Conservation (phyloP, 1,139 yeast genomes). For the Pichia sp. region DNA sequence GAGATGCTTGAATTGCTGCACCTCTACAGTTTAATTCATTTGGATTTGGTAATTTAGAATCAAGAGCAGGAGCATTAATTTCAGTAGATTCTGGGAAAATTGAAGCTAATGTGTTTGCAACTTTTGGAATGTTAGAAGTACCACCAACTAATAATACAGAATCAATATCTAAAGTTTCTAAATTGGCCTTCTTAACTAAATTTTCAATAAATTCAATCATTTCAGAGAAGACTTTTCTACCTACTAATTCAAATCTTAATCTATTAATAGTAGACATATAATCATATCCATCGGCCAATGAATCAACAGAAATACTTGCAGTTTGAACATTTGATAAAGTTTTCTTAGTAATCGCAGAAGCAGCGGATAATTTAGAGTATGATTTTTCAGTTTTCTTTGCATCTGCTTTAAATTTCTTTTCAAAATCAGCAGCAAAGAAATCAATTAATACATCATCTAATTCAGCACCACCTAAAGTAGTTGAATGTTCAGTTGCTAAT, state of each 20-base stretch:
- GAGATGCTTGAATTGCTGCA: conserved; percentile 93
- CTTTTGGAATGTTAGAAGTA: conserved; percentile 84
- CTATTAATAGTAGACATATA: conserved; percentile 91
- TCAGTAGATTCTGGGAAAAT: conserved; percentile 78
- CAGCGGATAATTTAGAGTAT: conserved; percentile 80
- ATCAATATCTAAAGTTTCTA: conserved; percentile 81
- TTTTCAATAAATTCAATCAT: conserved; percentile 73
- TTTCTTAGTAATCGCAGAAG: conserved; percentile 80
- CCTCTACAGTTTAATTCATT: conserved; percentile 90
- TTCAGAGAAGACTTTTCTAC: conserved; percentile 69
- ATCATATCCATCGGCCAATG: conserved; percentile 89
- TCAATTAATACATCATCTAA: conserved; percentile 78
- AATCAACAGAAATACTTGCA: conserved; percentile 90
- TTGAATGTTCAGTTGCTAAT: conserved; percentile 79
- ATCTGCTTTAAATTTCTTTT: conserved; percentile 77
- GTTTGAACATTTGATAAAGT: conserved; percentile 87
- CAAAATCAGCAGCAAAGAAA: conserved; percentile 86
- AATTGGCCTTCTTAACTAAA: conserved; percentile 72
- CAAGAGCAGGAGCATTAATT: conserved; percentile 71
- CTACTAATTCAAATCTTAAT: conserved; percentile 85
- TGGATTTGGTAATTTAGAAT: conserved; percentile 77
- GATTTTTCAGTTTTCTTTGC: conserved; percentile 82
- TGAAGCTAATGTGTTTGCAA: conserved; percentile 65
- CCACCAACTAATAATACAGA: conserved; percentile 95
- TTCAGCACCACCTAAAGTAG: conserved; percentile 79